A percentile compares a stretch with the other conserved stretches of the same genome.
Conservation (phyloP, 805 yeast genomes). For the Saturnispora kantuleensis region DNA sequence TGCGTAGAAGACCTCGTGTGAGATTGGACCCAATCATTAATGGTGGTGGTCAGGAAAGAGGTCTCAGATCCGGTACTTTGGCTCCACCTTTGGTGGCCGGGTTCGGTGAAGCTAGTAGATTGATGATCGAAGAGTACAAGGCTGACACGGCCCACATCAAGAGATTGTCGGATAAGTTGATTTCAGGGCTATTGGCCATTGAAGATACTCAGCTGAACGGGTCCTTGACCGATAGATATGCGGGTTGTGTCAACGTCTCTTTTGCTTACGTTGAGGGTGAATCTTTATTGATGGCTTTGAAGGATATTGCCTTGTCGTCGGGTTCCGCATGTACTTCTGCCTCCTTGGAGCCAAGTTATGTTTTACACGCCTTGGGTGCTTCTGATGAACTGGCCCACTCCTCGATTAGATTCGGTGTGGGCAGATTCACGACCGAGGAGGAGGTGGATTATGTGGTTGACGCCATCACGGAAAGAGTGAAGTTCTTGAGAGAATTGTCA, state of each 20-base stretch:
- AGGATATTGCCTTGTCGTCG: conserved; percentile 90
- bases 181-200: conserved; percentile 61
- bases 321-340: conserved; percentile 99
- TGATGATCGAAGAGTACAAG: conserved; percentile 63
- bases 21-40: conserved; percentile 89
- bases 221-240: conserved; percentile 58
- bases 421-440: conserved; percentile 92
- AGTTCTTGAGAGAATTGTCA: conserved; percentile 80
- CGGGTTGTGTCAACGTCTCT: conserved; percentile 94
- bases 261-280: conserved; percentile 98
- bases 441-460: conserved; percentile 90
- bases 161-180: conserved; percentile 62
- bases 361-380: conserved; percentile 91
- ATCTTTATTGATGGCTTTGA: conserved; percentile 92
- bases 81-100: conserved; percentile 96
- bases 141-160: conserved; percentile 66
- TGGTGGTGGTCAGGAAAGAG: conserved; percentile 99
- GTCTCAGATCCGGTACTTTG: conserved; percentile 90
- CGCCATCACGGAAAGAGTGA: conserved; percentile 83
- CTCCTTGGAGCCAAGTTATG: conserved; percentile 94
- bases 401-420: conserved; percentile 94
- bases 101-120: conserved; percentile 93
- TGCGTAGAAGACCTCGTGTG: conserved; percentile 96
- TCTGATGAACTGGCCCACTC: conserved; percentile 98
- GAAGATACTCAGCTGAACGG: conserved; percentile 92